Base-by-base conservation (phyloP, 768 basidiomycete species). In the Glaciozyma antarctica region DNA sequence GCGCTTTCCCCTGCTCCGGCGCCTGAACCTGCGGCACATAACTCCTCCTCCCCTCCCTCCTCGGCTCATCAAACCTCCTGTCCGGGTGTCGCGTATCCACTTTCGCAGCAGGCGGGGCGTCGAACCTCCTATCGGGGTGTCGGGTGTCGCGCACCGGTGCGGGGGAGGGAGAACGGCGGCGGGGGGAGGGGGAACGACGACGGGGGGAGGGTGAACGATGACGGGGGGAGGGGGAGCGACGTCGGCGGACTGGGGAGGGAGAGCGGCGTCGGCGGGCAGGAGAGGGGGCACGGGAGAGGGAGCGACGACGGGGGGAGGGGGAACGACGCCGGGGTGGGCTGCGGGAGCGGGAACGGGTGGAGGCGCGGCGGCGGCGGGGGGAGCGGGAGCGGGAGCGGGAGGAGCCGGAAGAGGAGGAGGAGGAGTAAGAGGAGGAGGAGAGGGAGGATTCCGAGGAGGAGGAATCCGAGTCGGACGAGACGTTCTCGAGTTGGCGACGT, bases 381-480 rank as follows among this genome's bases (percentile, higher is more conserved):
- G 66, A 70, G 49, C 61, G 61, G 44, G 52, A 70, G 49, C 61
- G 61, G 44, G 52, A 48, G 17, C 49, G 34, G 2, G 17, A 22
- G 19, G 64, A 64, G 16, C 54, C 63, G 51, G 68, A 68, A 59
- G 71, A 71, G 64, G 74, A 74, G 16, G 71, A 73, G 22, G 73
- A 72, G 24, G 68, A 72, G 2, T 68, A 71, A 16, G 73, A 72
- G 22, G 68, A 72, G 4, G 69, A 72, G 24, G 60, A 69, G 21
- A 65, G 64, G 51, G 61, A 65, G 7, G 69, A 70, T 22, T 58
- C 57, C n/a, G 57, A 58, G 26, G 58, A 48, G 17, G 66, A 68
- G 8, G 73, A 72, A 60, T 70, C 70, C 17, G 73, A 73, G 58
- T 71, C 70, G 53, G 73, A 73, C 13, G 65, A 63, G 8, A 64